Conservation (phyloP, 371 early-diverging fungal species). For the Capillidium heterosporum region DNA sequence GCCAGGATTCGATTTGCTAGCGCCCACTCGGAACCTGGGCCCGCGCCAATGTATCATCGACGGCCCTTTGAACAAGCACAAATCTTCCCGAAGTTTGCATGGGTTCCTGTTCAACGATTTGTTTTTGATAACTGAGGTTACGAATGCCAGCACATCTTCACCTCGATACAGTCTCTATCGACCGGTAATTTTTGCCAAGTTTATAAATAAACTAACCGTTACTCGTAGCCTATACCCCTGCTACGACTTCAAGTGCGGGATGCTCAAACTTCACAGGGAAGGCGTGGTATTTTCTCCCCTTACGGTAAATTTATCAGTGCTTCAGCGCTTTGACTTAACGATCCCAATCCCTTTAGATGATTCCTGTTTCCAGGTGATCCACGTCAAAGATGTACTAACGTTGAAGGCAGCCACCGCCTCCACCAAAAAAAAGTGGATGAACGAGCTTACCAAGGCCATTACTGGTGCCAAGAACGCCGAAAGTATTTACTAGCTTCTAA, state of each 20-base stretch:
- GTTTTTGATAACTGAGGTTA: conserved; percentile 33
- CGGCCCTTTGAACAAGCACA: conserved; percentile 60
- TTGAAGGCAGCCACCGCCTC: neutral
- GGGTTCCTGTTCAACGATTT: conserved; percentile 79
- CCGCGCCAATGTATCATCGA: conserved; percentile 61
- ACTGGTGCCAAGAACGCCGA: neutral
- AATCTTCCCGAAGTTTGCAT: conserved; percentile 64
- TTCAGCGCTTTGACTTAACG: neutral
- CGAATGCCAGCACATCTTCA: neutral
- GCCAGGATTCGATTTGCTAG: conserved; percentile 33
- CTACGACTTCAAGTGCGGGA: neutral
- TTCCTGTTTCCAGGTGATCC: conserved; percentile 3
- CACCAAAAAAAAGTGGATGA: conserved; percentile 4
- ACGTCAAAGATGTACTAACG: neutral
- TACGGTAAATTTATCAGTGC: neutral
- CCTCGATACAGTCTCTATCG: neutral
- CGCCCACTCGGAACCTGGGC: conserved; percentile 37
- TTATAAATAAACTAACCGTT: neutral
- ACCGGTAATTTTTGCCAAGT: neutral
- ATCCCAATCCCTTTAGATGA: conserved; percentile 1
- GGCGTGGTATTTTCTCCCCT: conserved; percentile 1
- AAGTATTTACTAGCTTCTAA: neutral
- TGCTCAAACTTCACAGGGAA: conserved; percentile 1
- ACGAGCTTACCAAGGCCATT: conserved; percentile 2
- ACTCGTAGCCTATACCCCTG: conserved; percentile 1